Percentiles rank a stretch among this genome's conserved stretches.
Conservation (phyloP, 805 yeast genomes). For the Kodamaea hsintzibuensis region DNA sequence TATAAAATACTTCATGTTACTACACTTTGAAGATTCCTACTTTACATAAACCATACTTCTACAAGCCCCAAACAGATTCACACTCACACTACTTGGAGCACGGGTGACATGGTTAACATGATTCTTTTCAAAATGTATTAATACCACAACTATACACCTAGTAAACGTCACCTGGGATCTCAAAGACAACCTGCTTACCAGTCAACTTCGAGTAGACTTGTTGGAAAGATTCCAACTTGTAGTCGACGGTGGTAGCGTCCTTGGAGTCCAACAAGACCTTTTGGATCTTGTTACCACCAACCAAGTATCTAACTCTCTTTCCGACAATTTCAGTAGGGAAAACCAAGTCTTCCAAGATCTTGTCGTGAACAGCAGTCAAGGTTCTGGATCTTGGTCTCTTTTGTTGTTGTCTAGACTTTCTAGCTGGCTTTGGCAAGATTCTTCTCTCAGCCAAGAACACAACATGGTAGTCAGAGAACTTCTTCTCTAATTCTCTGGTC, state of each 20-base stretch:
- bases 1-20: too few species aligned
- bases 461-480: constrained; percentile 99
- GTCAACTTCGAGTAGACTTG: constrained; percentile 97
- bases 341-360: constrained; percentile 97
- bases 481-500: constrained; percentile 99
- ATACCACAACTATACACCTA: constrained; percentile 21
- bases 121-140: constrained; percentile 5
- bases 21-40: neutral
- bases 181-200: constrained; percentile 99
- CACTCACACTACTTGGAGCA: too few species aligned
- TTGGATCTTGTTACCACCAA: constrained; percentile 98
- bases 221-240: constrained; percentile 99
- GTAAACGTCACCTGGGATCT: constrained; percentile 62
- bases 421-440: constrained; percentile 98
- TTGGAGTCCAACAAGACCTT: constrained; percentile 97
- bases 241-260: constrained; percentile 95
- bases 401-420: constrained; percentile 90
- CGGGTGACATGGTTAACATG: neutral
- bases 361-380: constrained; percentile 97
- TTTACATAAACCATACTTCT: too few species aligned
- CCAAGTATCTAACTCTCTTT: constrained; percentile 98
- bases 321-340: constrained; percentile 99
- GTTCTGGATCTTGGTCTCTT: constrained; percentile 99
- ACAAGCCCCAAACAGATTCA: too few species aligned
- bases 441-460: constrained; percentile 99